These are phyloP conservation scores for Lolium perenne DNA, from an alignment of 176 grass and related monocot genomes.

Conservation along the genomic window DNA sequence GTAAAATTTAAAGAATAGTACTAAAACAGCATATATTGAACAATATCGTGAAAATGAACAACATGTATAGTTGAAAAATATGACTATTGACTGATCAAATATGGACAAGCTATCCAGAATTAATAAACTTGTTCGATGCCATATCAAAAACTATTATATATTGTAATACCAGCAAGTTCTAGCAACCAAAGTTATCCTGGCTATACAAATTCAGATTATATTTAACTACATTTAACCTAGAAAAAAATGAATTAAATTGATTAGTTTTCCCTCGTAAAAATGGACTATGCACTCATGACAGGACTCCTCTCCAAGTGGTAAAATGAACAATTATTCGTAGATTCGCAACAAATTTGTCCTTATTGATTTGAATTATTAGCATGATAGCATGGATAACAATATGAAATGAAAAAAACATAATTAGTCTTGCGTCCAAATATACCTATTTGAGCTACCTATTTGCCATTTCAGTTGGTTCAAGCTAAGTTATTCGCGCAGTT, in stretches of 20 bases:
- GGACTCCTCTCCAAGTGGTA: background rate
- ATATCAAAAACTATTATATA: background rate
- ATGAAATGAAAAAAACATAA: background rate
- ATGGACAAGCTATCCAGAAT: background rate
- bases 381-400: background rate
- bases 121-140: background rate
- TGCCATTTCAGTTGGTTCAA: background rate
- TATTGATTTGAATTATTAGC: background rate
- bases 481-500: no score
- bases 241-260: background rate
- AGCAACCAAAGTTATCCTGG: background rate
- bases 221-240: no score
- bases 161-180: background rate
- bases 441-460: background rate
- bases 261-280: background rate
- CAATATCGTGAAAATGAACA: slow-evolving; percentile 8
- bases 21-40: background rate
- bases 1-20: background rate
- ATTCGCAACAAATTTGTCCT: background rate
- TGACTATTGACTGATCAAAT: background rate
- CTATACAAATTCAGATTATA: background rate
- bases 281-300: no score
- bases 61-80: background rate
- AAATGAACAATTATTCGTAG: background rate
- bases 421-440: background rate